phyloP scores from a whole-genome alignment of 2,329 filamentous ascomycete species.

The Epicoccum nigrum region DNA sequence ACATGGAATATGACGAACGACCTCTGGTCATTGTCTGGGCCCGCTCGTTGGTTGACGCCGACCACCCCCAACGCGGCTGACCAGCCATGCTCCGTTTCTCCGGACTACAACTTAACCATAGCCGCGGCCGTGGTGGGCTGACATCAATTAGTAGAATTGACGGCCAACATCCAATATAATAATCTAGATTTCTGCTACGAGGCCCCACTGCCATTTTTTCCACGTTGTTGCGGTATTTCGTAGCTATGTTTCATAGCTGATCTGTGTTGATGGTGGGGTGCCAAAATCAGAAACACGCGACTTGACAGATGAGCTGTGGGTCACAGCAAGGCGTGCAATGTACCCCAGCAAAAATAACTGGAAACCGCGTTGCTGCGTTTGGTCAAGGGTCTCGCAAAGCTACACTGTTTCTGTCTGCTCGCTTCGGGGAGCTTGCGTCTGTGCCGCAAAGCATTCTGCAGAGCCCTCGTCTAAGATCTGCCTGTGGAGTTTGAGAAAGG shows the following conservation, averaged over 20 bases:
- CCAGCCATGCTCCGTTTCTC: conserved; percentile 32
- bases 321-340: background rate
- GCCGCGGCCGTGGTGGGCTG: conserved; percentile 23
- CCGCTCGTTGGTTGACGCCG: conserved; percentile 23
- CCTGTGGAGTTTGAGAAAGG: background rate
- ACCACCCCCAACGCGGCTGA: conserved; percentile 27
- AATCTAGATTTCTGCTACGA: background rate
- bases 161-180: background rate
- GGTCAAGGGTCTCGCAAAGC: conserved; percentile 5
- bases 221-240: background rate
- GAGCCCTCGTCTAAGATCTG: background rate
- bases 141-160: background rate
- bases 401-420: conserved; percentile 2
- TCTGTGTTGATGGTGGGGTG: background rate
- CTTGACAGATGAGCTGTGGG: conserved; percentile 6
- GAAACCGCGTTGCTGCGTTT: background rate
- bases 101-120: conserved; percentile 28
- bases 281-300: background rate
- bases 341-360: conserved; percentile 1
- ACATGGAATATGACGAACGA: conserved; percentile 43
- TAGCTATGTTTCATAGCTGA: background rate
- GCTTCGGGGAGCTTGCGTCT: conserved; percentile 6
- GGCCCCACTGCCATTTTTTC: background rate
- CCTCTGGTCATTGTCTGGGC: conserved; percentile 37
- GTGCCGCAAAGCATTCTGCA: background rate